Evolutionary conservation across 805 yeast genomes (phyloP), one percentile per base, ranked within the genome.

Genomic region (Tetrapisispora namnaoensis): DNA sequence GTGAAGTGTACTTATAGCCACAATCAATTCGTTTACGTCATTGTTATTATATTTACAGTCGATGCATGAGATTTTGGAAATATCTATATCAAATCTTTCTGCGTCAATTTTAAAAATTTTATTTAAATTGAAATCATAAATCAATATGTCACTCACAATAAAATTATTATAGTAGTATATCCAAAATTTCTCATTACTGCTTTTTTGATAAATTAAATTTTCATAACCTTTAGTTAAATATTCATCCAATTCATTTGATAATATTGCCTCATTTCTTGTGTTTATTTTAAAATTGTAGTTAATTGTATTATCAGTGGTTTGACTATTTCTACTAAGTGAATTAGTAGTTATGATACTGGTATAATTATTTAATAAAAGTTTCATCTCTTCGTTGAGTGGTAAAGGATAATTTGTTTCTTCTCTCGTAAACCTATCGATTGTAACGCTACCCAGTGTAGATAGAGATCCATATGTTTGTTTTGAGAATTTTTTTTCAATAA

Each of bases 171-270:
- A 24, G 24, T 40, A 34, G 35, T 17, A 46, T 32, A 46, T 27
- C 48, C 48, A 46, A 35, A 46, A 34, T 9, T 39, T 38, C 10
- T 22, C 44, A 34, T 38, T 30, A 37, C 38, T 38, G 13, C 22
- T 37, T 21, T 37, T 32, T 21, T 38, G 30, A 20, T 18, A 22
- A 30, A 43, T 22, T 43, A 43, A 43, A 43, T 43, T 35, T 5
- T 43, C 45, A 24, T 43, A 35, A 21, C 39, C 39, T 35, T 43
- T 36, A 22, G 16, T 43, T 17, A 42, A 13, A 16, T 28, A 42
- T 28, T 32, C 18, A 22, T 42, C 18, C 8, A 42, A 14, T 42
- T 42, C 44, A 20, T 11, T 30, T 21, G 20, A 14, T 11, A 22
- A 21, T 8, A 32, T 6, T 10, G 37, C 8, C 11, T 32, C 37